Evolutionary conservation across 192 early-diverging fungal species (phyloP).

Genomic region (Tieghemiomyces parasiticus): DNA sequence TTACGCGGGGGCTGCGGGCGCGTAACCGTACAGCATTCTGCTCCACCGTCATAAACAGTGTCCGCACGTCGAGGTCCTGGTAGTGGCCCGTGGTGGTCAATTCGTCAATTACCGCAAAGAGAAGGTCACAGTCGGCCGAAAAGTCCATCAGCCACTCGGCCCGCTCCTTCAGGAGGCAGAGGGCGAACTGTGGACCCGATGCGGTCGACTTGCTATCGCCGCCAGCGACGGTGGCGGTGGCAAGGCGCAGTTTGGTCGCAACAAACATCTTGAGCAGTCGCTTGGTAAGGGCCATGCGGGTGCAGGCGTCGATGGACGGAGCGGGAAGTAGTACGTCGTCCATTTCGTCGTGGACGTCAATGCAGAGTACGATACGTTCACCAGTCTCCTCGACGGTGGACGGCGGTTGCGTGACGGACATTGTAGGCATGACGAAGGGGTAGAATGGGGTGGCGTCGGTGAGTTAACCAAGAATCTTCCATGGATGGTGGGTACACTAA

Average conservation of each 20-base stretch:
- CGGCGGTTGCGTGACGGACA: no score
- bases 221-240: no score
- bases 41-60: background rate
- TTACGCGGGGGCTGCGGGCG: background rate
- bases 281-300: background rate
- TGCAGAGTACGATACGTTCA: background rate
- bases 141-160: slow-evolving; percentile 8
- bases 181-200: background rate
- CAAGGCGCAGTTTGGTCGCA: background rate
- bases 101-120: background rate
- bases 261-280: background rate
- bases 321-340: background rate
- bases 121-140: background rate
- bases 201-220: no score
- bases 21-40: background rate
- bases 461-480: no score
- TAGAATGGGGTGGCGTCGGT: no score
- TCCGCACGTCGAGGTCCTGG: background rate
- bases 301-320: background rate
- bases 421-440: no score
- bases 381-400: background rate
- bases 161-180: background rate
- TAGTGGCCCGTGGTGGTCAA: background rate
- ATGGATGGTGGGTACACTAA: no score
- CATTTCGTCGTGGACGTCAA: slow-evolving; percentile 3